These are phyloP conservation scores for Talaromyces nanjingensis DNA, from an alignment of 495 filamentous ascomycete genomes.

Conservation along the genomic window DNA sequence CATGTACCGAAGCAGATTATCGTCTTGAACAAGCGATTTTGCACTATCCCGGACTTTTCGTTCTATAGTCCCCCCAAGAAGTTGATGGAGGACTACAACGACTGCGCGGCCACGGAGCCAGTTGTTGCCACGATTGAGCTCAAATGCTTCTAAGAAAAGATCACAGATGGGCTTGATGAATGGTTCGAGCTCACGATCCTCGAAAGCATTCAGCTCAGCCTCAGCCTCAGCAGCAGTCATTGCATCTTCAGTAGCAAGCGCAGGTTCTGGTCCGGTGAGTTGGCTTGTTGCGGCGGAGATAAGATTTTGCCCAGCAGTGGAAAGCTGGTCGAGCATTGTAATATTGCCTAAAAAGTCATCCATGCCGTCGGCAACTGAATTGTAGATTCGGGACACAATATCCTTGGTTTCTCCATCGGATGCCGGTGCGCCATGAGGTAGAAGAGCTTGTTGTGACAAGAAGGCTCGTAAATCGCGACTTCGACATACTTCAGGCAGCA, in stretches of 20 bases:
- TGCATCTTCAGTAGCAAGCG: constrained; percentile 48
- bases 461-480: constrained; percentile 90
- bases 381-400: constrained; percentile 90
- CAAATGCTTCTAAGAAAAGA: constrained; percentile 92
- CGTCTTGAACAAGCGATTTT: constrained; percentile 62
- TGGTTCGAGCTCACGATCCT: constrained; percentile 80
- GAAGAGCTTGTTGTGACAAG: constrained; percentile 80
- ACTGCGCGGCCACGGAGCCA: constrained; percentile 92
- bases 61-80: constrained; percentile 82
- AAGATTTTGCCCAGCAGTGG: constrained; percentile 84
- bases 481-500: constrained; percentile 86
- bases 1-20: constrained; percentile 70
- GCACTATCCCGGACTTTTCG: constrained; percentile 82
- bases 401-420: constrained; percentile 64
- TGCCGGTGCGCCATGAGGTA: constrained; percentile 50
- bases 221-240: constrained; percentile 81
- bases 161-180: constrained; percentile 99
- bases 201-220: constrained; percentile 89
- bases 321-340: constrained; percentile 90
- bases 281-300: constrained; percentile 83
- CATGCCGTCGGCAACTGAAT: constrained; percentile 95
- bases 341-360: constrained; percentile 96
- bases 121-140: constrained; percentile 88
- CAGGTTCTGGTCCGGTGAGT: constrained; percentile 40
- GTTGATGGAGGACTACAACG: constrained; percentile 69